A percentile compares a stretch with the other conserved stretches of the same genome.
These are phyloP conservation scores for Aspergillus fumigatiaffinis DNA, from an alignment of 2,329 filamentous ascomycete genomes.

Conservation along the genomic window DNA sequence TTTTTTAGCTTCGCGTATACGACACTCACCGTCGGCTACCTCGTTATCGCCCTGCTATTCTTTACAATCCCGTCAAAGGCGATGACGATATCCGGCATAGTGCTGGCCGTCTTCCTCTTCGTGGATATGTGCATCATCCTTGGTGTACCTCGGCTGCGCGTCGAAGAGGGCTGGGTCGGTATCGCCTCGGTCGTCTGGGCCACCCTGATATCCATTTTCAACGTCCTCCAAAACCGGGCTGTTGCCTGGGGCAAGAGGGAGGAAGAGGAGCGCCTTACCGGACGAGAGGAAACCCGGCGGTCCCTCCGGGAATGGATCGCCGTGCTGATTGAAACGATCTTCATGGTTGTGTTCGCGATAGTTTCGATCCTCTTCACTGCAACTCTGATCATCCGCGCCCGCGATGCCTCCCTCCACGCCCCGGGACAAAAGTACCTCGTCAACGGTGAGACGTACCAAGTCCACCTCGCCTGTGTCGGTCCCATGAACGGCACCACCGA, in stretches of 20 bases:
- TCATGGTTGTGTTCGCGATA: conserved; percentile 64
- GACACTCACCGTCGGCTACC: conserved; percentile 69
- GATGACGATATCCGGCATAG: conserved; percentile 67
- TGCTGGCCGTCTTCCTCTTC: conserved; percentile 64
- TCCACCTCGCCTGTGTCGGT: conserved; percentile 81
- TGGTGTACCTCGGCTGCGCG: conserved; percentile 66
- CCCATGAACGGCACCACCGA: conserved; percentile 54
- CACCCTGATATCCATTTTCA: conserved; percentile 73
- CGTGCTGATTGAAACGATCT: conserved; percentile 69
- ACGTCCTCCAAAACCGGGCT: conserved; percentile 70
- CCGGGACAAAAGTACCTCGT: conserved; percentile 76
- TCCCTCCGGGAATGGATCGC: conserved; percentile 79
- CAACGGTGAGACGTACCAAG: conserved; percentile 76
- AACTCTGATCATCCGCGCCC: conserved; percentile 72
- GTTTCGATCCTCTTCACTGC: conserved; percentile 72
- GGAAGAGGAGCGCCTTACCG: conserved; percentile 88
- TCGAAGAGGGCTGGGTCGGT: conserved; percentile 90
- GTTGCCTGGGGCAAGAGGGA: conserved; percentile 90
- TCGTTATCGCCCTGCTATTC: conserved; percentile 77
- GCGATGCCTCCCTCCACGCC: conserved; percentile 69
- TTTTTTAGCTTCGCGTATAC: conserved; percentile 87
- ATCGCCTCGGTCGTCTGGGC: conserved; percentile 82
- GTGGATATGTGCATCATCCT: conserved; percentile 77
- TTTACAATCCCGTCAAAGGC: conserved; percentile 79
- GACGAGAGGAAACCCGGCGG: conserved; percentile 78